Conservation (phyloP, 208 protist species). For the Naegleria lovaniensis region DNA sequence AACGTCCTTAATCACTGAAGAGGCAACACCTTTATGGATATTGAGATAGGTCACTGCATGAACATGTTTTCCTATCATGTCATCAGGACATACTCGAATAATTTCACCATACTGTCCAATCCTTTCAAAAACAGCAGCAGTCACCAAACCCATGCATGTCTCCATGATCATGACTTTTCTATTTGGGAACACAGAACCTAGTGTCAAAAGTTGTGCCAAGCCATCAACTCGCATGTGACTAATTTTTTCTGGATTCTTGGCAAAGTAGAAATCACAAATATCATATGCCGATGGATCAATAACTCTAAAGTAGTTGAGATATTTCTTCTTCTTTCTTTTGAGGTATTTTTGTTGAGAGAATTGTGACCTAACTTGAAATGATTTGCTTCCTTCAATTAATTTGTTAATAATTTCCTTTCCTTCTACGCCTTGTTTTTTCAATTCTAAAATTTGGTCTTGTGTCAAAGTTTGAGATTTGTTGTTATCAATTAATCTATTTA, state of each 20-base stretch:
- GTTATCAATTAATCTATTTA: background rate
- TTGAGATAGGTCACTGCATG: background rate
- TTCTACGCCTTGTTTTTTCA: background rate
- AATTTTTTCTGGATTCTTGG: slow-evolving; percentile 14
- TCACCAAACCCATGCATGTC: slow-evolving; percentile 13
- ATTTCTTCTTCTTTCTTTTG: slow-evolving; percentile 26
- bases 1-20: background rate
- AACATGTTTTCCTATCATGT: background rate
- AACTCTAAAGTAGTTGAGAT: background rate
- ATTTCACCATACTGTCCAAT: background rate
- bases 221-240: slow-evolving; percentile 18
- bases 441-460: background rate
- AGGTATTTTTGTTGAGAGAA: slow-evolving; percentile 28
- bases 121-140: background rate
- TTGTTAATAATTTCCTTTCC: slow-evolving; percentile 3
- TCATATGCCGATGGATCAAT: background rate
- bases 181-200: background rate
- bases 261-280: slow-evolving; percentile 1
- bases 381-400: background rate
- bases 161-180: background rate
- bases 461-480: slow-evolving; percentile 16
- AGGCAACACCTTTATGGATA: background rate
- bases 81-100: background rate
- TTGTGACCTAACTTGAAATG: background rate
- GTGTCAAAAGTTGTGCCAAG: background rate